Base-by-base conservation (phyloP, 2,329 filamentous ascomycete species). In the Colletotrichum incanum region DNA sequence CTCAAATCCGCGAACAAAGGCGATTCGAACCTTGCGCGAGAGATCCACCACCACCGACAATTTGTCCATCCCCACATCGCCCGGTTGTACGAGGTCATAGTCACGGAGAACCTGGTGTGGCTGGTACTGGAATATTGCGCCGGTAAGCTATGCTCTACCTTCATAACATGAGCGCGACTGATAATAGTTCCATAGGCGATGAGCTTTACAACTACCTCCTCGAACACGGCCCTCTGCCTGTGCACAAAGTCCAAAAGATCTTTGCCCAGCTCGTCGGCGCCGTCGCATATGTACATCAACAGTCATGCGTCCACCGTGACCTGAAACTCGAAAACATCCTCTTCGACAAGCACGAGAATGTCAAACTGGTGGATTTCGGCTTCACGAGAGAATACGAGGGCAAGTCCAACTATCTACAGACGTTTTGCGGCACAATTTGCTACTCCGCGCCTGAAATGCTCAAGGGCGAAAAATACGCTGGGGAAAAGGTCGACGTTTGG, bases 391-490 rank as follows among this genome's bases (percentile, higher is more conserved):
- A 99, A 83, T 99, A 99, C 81, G 95, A 98, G 82, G 96, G 96
- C 72, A 95, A 97, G 77, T 90, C 94, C 39, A 98, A 95, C 81
- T 96, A 98, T 79, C 85, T 99, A 67, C 96, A 98, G 82, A 99
- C 96, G 1, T 99, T 98, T 83, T 99, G 96, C 81, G 96, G 96
- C 6, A 99, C 96, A 0, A 93, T 99, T 74, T 98, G 96, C 84
- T 99, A 99, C 83, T 98, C 95, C 66, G 96, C 96, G 2, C 96
- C 96, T 2, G 96, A 99, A 82, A 99, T 99, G 96, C 88, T 99
- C 50, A 98, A 96, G 81, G 96, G 95, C 49, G 96, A 99, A 82
- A 98, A 97, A 82, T 99, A 99, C 80, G 96, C 95, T 0, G 96
- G 95, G 34, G 95, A 98, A 84, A 98, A 98, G 84, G 96, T 99